Evolutionary conservation across 805 yeast genomes (phyloP).

Genomic region (Wickerhamiella occidentalis): DNA sequence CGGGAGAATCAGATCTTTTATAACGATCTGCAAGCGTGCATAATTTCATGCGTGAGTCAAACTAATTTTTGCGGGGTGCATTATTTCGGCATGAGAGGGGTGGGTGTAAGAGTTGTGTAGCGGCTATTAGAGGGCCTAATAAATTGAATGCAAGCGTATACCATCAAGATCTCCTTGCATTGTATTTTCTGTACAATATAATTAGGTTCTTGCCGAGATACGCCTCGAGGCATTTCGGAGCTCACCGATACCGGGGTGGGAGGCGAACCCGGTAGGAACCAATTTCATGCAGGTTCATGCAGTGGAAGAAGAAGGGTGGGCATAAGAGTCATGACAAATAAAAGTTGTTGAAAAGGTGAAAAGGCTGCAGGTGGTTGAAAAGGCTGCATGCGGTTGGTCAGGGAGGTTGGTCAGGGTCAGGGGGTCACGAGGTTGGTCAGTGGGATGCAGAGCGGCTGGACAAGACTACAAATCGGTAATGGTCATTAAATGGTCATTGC

Average conservation of each 20-base stretch:
- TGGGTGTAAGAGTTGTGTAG: neutral
- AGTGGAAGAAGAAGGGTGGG: neutral
- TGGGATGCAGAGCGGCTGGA: too few relatives aligned
- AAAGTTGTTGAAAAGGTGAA: too few relatives aligned
- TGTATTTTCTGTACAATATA: neutral
- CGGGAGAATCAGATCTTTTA: neutral
- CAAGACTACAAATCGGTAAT: too few relatives aligned
- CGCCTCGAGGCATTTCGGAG: neutral
- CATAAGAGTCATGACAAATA: too few relatives aligned
- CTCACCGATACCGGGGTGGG: neutral
- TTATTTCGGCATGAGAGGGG: neutral
- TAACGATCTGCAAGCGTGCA: neutral
- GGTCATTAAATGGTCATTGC: too few relatives aligned
- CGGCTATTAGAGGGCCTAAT: neutral
- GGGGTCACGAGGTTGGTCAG: too few relatives aligned
- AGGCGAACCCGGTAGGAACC: neutral
- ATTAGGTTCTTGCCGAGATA: neutral
- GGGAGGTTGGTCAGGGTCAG: too few relatives aligned
- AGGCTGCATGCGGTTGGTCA: too few relatives aligned
- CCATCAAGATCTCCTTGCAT: neutral
- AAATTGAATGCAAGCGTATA: neutral
- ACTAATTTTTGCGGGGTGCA: slow-evolving; percentile 3
- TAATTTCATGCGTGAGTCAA: neutral
- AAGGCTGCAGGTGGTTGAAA: too few relatives aligned
- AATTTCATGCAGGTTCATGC: neutral